phyloP scores from a whole-genome alignment of 106 monocot species.

The Dendrobium chrysotoxum region DNA sequence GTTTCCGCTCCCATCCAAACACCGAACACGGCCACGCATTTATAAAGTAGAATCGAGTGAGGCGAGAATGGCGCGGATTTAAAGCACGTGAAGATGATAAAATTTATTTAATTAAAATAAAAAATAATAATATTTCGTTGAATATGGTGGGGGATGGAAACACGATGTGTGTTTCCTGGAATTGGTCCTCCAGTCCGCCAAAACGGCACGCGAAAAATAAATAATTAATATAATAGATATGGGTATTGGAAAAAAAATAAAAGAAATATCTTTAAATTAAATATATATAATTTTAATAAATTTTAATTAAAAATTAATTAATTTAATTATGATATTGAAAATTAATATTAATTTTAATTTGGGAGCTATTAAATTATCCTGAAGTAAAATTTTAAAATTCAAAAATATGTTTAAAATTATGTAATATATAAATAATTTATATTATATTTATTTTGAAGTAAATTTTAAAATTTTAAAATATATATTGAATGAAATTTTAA shows the following conservation, averaged over 20 bases:
- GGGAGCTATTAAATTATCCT: no score
- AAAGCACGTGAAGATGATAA: constrained; percentile 2
- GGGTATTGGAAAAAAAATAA: background rate
- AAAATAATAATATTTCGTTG: background rate
- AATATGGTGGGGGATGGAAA: background rate
- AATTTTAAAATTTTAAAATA: no score
- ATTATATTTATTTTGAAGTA: no score
- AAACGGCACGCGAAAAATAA: background rate
- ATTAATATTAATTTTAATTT: no score
- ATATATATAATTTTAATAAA: background rate
- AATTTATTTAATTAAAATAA: background rate
- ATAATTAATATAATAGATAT: background rate
- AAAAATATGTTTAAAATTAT: no score
- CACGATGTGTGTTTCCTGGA: background rate
- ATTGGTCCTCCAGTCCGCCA: background rate
- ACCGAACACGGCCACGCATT: background rate
- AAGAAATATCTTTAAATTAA: no score
- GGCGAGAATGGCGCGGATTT: background rate
- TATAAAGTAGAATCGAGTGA: background rate
- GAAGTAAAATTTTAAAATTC: no score
- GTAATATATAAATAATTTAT: no score
- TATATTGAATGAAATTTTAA: no score
- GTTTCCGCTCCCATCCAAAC: background rate
- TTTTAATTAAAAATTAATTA: background rate
- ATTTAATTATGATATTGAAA: no score